Evolutionary conservation across 2,329 filamentous ascomycete genomes (phyloP).

Genomic region (Arthrocladium fulminans): DNA sequence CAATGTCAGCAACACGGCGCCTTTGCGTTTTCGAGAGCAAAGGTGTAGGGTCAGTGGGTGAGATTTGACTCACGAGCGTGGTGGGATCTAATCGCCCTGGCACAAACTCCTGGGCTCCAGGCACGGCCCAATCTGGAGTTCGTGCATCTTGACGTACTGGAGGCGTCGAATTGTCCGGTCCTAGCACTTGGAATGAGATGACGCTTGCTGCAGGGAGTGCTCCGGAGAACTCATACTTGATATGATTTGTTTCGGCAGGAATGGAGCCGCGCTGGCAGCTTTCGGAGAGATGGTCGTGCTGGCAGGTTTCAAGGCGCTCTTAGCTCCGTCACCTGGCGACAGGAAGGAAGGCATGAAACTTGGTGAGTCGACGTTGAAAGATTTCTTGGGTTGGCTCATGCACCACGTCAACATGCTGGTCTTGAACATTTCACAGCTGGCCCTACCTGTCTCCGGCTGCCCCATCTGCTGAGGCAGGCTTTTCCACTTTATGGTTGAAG

Average conservation of each 20-base stretch:
- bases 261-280: constrained; percentile 71
- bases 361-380: constrained; percentile 90
- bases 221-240: constrained; percentile 28
- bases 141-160: constrained; percentile 33
- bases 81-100: constrained; percentile 45
- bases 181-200: constrained; percentile 13
- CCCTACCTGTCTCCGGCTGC: constrained; percentile 30
- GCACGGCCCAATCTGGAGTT: constrained; percentile 37
- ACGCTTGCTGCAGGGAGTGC: constrained; percentile 8
- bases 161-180: constrained; percentile 35
- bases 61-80: constrained; percentile 39
- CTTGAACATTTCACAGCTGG: neutral
- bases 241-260: constrained; percentile 35
- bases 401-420: neutral
- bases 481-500: constrained; percentile 61
- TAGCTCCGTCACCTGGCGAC: constrained; percentile 35
- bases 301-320: constrained; percentile 12
- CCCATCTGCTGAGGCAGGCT: constrained; percentile 27
- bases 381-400: constrained; percentile 19
- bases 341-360: constrained; percentile 71
- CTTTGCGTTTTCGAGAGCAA: neutral
- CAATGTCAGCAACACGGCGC: neutral
- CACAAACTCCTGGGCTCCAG: constrained; percentile 42
- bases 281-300: constrained; percentile 62
- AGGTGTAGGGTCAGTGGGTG: too few relatives aligned